phyloP scores from a whole-genome alignment of 768 basidiomycete species.

The Termitomyces sp. region DNA sequence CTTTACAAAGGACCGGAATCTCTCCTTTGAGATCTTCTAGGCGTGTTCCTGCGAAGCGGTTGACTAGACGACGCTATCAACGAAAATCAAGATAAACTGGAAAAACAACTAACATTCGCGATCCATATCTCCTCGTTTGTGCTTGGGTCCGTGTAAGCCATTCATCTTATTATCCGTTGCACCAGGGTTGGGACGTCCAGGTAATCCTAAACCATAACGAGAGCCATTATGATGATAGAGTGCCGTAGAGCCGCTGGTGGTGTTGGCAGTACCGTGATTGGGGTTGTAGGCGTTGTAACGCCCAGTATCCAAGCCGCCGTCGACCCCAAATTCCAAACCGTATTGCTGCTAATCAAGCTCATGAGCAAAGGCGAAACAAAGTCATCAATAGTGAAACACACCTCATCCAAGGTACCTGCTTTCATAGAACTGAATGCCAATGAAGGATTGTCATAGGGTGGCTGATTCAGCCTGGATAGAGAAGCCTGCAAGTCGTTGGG shows the following conservation, averaged over 20 bases:
- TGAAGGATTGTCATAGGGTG: constrained; percentile 55
- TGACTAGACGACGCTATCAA: constrained; percentile 52
- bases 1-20: constrained; percentile 92
- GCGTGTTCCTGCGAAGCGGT: constrained; percentile 94
- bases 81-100: not conserved
- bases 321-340: constrained; percentile 50
- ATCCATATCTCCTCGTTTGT: constrained; percentile 91
- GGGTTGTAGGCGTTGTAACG: constrained; percentile 58
- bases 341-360: constrained; percentile 42
- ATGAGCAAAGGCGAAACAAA: constrained; percentile 14
- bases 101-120: constrained; percentile 60
- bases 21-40: constrained; percentile 96
- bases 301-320: constrained; percentile 47
- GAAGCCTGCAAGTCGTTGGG: constrained; percentile 67
- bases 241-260: constrained; percentile 65
- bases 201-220: constrained; percentile 70
- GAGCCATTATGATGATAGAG: constrained; percentile 76
- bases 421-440: constrained; percentile 56
- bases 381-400: constrained; percentile 27
- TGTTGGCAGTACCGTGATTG: constrained; percentile 26
- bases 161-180: constrained; percentile 80
- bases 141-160: constrained; percentile 88
- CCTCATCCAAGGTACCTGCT: constrained; percentile 54
- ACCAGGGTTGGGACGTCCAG: constrained; percentile 47
- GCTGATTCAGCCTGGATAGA: constrained; percentile 61